phyloP scores from a whole-genome alignment of 176 grass and related monocot species.

The Musa itinerans region DNA sequence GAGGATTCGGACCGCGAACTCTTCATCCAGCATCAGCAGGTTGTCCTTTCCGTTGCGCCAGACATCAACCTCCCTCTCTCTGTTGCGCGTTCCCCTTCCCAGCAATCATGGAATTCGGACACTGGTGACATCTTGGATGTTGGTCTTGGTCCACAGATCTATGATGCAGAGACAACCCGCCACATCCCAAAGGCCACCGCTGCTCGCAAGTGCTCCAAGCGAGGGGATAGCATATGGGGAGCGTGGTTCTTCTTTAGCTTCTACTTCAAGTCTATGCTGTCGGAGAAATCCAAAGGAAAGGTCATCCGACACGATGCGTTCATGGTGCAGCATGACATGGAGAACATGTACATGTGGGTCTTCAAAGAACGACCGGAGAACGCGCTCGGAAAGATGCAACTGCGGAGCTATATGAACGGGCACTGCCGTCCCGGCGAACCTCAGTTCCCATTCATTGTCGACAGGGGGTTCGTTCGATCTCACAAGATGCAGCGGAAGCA shows the following conservation, averaged over 20 bases:
- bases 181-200: constrained; percentile 35
- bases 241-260: too few relatives aligned
- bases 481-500: too few relatives aligned
- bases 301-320: constrained; percentile 72
- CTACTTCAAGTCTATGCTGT: constrained; percentile 15
- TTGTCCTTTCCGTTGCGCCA: constrained; percentile 37
- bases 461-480: too few relatives aligned
- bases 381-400: too few relatives aligned
- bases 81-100: not conserved
- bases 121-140: constrained; percentile 54
- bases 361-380: too few relatives aligned
- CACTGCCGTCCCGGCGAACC: constrained; percentile 36
- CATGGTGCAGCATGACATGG: too few relatives aligned
- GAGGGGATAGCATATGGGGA: constrained; percentile 12
- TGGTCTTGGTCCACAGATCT: constrained; percentile 53
- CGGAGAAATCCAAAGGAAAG: constrained; percentile 69
- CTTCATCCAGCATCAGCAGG: constrained; percentile 29
- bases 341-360: too few relatives aligned
- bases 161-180: constrained; percentile 36
- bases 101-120: constrained; percentile 35
- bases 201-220: constrained; percentile 57
- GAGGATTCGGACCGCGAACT: too few relatives aligned
- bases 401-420: constrained; percentile 91
- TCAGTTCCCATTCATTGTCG: too few relatives aligned
- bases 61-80: constrained; percentile 86